Base-by-base conservation (phyloP, 352 stramenopile genomes). In the Phytopythium litorale region DNA sequence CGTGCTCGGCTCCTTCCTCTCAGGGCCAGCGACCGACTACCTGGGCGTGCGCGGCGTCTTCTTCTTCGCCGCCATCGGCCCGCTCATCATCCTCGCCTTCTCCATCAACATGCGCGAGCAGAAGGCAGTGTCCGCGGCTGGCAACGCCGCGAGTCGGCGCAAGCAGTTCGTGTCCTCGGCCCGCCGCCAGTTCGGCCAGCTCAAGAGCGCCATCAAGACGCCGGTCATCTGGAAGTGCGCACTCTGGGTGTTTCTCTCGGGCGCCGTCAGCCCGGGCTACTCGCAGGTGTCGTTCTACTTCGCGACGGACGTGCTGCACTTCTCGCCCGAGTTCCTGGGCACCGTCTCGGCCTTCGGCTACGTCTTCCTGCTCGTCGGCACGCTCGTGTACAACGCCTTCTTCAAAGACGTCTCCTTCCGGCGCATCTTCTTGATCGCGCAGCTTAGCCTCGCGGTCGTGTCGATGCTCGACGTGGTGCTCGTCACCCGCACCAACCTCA, bases 201-300 rank as follows among this genome's bases (percentile, higher is more conserved):
- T 98, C 3, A 92, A 85, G 68, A 65, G 76, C 33, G 90, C 92
- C 8, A 78, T 98, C 54, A 71, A 72, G 60, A 91, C 94, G 46
- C 88, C 88, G 3, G 86, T 94, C 18, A 97, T 99, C 64, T 98
- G 91, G 87, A 97, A 97, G 73, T 97, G 96, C 38, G 89, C 96
- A n/a, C 70, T 98, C 1, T 99, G 97, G 79, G 73, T 99, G 6
- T 98, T 99, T 65, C 71, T 98, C 2, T 98, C 94, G 56, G 88
- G 97, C 71, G 91, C 94, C 11, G 96, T 89, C 33, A 88, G 94
- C 35, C 97, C 97, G 9, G 95, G 92, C 28, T 97, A 93, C 65
- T 97, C 97, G 51, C 91, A 97, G 49, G 94, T 98, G 8, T 96
- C 97, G 60, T 97, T 99, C 58, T 99, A 97, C 69, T 99, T 98